Evolutionary conservation across 108 stramenopile genomes (phyloP).

Genomic region (Skeletonema potamos): DNA sequence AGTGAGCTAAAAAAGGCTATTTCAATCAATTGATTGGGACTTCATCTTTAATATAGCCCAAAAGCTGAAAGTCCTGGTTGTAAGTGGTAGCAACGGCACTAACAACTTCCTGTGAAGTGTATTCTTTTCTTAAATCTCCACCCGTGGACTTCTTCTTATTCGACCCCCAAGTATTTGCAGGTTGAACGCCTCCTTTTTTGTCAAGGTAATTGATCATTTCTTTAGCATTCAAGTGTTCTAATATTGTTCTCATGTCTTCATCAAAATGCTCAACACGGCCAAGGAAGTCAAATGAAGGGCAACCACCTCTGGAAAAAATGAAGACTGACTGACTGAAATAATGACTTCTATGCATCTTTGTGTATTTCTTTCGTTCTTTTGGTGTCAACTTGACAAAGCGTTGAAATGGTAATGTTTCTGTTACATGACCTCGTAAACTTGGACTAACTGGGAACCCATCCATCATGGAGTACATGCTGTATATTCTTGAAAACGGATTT

Average conservation of each 20-base stretch:
- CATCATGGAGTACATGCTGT: slow-evolving; percentile 37
- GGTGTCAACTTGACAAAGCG: slow-evolving; percentile 32
- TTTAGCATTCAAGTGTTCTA: slow-evolving; percentile 33
- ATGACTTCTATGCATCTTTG: neutral
- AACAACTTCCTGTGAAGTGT: too few species aligned
- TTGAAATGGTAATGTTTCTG: slow-evolving; percentile 31
- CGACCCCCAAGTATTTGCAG: slow-evolving; percentile 34
- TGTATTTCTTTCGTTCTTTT: slow-evolving; percentile 12
- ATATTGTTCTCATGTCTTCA: slow-evolving; percentile 35
- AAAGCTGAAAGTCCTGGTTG: too few species aligned
- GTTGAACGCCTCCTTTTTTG: slow-evolving; percentile 17
- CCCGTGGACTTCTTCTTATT: slow-evolving; percentile 24
- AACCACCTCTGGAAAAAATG: neutral
- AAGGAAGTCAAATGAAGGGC: slow-evolving; percentile 39
- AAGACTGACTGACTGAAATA: neutral
- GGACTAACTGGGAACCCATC: slow-evolving; percentile 22
- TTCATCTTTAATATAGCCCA: too few species aligned
- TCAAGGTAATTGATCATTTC: slow-evolving; percentile 23
- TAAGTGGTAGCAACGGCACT: too few species aligned
- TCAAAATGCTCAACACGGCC: slow-evolving; percentile 42
- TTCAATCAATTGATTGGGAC: too few species aligned
- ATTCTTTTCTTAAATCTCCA: slow-evolving; percentile 24
- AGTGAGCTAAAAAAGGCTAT: too few species aligned
- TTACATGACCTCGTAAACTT: slow-evolving; percentile 7
- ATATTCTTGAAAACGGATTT: slow-evolving; percentile 49